A percentile compares a stretch with the other conserved stretches of the same genome.
phyloP scores from a whole-genome alignment of 345 rosid species.

The Populus tremula region DNA sequence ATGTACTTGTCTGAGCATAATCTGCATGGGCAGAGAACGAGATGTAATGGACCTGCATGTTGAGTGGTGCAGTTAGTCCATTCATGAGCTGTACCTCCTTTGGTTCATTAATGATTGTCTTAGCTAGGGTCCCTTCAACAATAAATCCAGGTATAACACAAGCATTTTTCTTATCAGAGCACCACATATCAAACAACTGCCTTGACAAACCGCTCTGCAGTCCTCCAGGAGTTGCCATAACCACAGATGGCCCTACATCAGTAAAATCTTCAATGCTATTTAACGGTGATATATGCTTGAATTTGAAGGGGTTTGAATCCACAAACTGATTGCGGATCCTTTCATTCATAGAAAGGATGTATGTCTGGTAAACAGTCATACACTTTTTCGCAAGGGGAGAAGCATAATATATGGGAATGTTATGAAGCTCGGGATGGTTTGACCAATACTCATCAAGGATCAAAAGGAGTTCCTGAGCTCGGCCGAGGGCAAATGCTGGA shows the following conservation, averaged over 20 bases:
- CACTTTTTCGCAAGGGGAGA: slow-evolving; percentile 96
- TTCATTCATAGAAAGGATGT: slow-evolving; percentile 92
- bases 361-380: slow-evolving; percentile 94
- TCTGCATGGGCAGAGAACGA: slow-evolving; percentile 96
- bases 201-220: slow-evolving; percentile 91
- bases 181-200: slow-evolving; percentile 92
- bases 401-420: slow-evolving; percentile 89
- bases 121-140: slow-evolving; percentile 79
- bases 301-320: slow-evolving; percentile 82
- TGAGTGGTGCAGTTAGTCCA: slow-evolving; percentile 79
- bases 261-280: slow-evolving; percentile 82
- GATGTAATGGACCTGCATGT: slow-evolving; percentile 90
- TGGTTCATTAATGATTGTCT: slow-evolving; percentile 79
- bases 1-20: slow-evolving; percentile 90
- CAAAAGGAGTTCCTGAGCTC: slow-evolving; percentile 33
- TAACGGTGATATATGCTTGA: slow-evolving; percentile 77
- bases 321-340: slow-evolving; percentile 91
- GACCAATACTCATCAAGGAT: slow-evolving; percentile 86
- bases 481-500: slow-evolving; percentile 34
- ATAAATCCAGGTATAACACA: slow-evolving; percentile 86
- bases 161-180: slow-evolving; percentile 82
- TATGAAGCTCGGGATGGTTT: slow-evolving; percentile 79
- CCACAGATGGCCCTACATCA: slow-evolving; percentile 89
- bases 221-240: slow-evolving; percentile 92
- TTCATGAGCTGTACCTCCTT: slow-evolving; percentile 95